Base-by-base conservation (phyloP, 192 early-diverging fungal genomes). In the Rhizoclosmatium globosum region DNA sequence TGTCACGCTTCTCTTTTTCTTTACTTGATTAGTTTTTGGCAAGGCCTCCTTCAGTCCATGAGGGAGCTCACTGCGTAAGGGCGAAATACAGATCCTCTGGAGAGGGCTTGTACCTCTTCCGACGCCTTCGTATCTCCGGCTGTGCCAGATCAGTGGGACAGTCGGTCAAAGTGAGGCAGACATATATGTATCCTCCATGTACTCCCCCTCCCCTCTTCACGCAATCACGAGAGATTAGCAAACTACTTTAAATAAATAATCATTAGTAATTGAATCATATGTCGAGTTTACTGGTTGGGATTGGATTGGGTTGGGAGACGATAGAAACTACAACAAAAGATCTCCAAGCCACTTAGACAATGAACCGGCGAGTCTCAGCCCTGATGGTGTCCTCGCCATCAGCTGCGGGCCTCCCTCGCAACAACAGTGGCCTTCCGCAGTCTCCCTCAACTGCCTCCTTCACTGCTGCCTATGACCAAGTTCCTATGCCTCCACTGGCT, bases 401-500 rank as follows among this genome's bases (percentile, higher is more conserved):
- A 17, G 38, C 21, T 7, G 38, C 21, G 1, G 17, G 11, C 17
- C 42, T 68, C 13, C 66, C 66, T 6, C 66, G 66, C 23, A 13
- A 4, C 9, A 7, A 39, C 11, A 47, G 44, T 47, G 66, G 66
- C 4, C 23, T 68, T 19, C 39, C 66, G 15, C 31, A 19, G 38
- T 46, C 43, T 17, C 66, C 31, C 3, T 43, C 38, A 4, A 64
- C 72, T 2, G 58, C 56, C 17, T 64, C 57, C 3, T 74, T 74
- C 72, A 74, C 19, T 4, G 72, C 72, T 3, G 38, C 62, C 21
- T 74, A 74, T 43, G 72, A 74, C 15, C 72, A 79, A 11, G 68
- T 81, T 2, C 76, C 80, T 2, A 72, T 75, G 23, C 86, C 86
- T 9, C 81, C 86, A 1, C 62, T 74, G 2, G 48, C 74, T 13